Evolutionary conservation across 176 grass and related monocot species (phyloP), one percentile per base, ranked within the genome.

Genomic region (Bolboschoenus planiculmis): DNA sequence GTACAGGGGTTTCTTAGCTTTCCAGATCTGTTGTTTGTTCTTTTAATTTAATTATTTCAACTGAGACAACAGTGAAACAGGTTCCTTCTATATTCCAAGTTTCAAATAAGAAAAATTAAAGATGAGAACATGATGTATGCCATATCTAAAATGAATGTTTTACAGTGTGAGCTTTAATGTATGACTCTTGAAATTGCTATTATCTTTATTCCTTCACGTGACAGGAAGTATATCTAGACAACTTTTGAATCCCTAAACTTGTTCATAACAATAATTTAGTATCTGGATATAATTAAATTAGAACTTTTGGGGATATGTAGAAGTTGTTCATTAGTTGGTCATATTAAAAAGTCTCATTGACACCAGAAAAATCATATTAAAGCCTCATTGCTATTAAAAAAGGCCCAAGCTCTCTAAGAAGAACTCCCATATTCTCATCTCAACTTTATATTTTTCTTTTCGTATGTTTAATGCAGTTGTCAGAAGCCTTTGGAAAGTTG

Each of bases 401-500:
- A 50, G 14, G 46, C 72, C 6, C 13, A 33, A 18, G 46, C 15
- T 77, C 44, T 77, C 6, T 50, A 53, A 46, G 68, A 44, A 73
- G 47, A 26, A 73, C 23, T n/a, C 27, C 10, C 40, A 73, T 73
- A 46, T 72, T 47, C 39, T 67, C 16, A 33, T 53, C 15, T 56
- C 29, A 9, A 9, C 16, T 4, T 79, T 79, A 15, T 78, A 62
- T 24, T 59, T 78, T 56, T 4, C 57, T 62, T 46, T n/a, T 82
- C 54, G n/a, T 73, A 43, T 64, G 23, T 73, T 70, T 70, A 56
- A 86, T 87, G 60, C 92, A 99, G 97, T 90, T 99, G 42, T 99
- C 97, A 78, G 97, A 99, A 91, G 97, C 97, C 43, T 88, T 99
- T 62, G 97, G 93, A 42, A 99, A 99, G 87, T 84, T 99, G 40